A percentile compares a stretch with the other conserved stretches of the same genome.
phyloP scores from a whole-genome alignment of 2,329 filamentous ascomycete species.

The Penicillium sp. region DNA sequence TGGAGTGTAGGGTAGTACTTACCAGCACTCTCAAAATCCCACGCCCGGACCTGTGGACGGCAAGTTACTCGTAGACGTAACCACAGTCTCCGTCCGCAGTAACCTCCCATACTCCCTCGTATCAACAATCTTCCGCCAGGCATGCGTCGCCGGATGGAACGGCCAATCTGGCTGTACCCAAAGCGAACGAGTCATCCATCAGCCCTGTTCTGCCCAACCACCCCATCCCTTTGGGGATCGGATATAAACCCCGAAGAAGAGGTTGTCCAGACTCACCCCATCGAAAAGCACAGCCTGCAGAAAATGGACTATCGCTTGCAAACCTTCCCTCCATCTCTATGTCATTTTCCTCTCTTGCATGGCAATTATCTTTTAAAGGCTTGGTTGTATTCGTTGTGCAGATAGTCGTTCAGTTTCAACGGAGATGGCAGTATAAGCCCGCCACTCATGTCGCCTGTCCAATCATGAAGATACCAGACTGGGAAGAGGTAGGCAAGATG shows the following conservation, averaged over 20 bases:
- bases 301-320: too few species aligned
- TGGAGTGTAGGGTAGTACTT: neutral
- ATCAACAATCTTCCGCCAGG: constrained; percentile 39
- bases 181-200: neutral
- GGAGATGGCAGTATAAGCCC: too few species aligned
- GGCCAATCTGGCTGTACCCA: constrained; percentile 35
- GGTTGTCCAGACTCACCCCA: neutral
- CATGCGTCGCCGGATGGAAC: constrained; percentile 46
- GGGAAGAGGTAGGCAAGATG: too few species aligned
- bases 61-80: neutral
- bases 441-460: too few species aligned
- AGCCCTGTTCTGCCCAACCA: neutral
- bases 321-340: too few species aligned
- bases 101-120: constrained; percentile 35
- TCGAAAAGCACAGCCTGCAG: neutral
- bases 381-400: too few species aligned
- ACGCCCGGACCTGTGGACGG: neutral
- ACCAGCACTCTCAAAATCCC: neutral
- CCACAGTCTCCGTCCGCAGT: constrained; percentile 24
- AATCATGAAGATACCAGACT: too few species aligned
- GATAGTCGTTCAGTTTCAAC: too few species aligned
- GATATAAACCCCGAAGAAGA: too few species aligned
- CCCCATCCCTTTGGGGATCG: too few species aligned
- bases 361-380: too few species aligned
- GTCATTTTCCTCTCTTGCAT: too few species aligned